These are phyloP conservation scores for Colletotrichum cereale DNA, from an alignment of 2,329 filamentous ascomycete species.

Conservation along the genomic window DNA sequence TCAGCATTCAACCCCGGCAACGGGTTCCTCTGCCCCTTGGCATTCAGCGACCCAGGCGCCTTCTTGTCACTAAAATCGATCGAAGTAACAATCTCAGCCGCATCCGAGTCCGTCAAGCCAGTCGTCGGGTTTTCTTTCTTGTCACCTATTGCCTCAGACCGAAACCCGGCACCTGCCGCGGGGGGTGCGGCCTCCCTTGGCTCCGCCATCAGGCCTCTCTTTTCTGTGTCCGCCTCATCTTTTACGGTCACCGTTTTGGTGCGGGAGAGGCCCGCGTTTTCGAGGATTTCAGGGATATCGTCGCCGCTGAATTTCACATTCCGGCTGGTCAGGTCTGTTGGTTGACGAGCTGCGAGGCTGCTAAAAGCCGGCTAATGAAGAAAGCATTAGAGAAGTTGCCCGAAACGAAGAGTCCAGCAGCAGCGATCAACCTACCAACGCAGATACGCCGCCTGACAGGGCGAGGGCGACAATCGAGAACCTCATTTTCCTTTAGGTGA, in stretches of 20 bases:
- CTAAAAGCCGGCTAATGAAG: constrained; percentile 11
- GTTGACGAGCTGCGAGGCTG: constrained; percentile 8
- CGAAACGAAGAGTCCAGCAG: not conserved
- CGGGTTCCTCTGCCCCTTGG: constrained; percentile 34
- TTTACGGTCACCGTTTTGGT: constrained; percentile 1
- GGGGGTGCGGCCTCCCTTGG: not conserved
- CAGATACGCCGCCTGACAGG: constrained; percentile 29
- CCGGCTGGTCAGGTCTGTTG: constrained; percentile 11
- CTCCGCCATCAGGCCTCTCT: not conserved
- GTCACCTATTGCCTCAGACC: constrained; percentile 25
- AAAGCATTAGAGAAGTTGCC: not conserved
- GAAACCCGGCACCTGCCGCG: not conserved
- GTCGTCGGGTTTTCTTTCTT: constrained; percentile 33
- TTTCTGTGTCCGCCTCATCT: not conserved
- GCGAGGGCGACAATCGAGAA: constrained; percentile 31
- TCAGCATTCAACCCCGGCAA: constrained; percentile 30
- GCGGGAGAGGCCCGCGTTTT: constrained; percentile 16
- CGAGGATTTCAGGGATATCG: not conserved
- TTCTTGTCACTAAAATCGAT: constrained; percentile 35
- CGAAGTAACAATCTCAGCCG: constrained; percentile 32
- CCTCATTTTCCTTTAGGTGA: constrained; percentile 11
- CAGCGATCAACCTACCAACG: constrained; percentile 26
- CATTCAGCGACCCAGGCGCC: constrained; percentile 24
- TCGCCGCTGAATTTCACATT: constrained; percentile 12
- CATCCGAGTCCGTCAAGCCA: constrained; percentile 34